A percentile compares a stretch with the other conserved stretches of the same genome.
These are phyloP conservation scores for Cladophialophora immunda DNA, from an alignment of 2,329 filamentous ascomycete species.

Conservation along the genomic window DNA sequence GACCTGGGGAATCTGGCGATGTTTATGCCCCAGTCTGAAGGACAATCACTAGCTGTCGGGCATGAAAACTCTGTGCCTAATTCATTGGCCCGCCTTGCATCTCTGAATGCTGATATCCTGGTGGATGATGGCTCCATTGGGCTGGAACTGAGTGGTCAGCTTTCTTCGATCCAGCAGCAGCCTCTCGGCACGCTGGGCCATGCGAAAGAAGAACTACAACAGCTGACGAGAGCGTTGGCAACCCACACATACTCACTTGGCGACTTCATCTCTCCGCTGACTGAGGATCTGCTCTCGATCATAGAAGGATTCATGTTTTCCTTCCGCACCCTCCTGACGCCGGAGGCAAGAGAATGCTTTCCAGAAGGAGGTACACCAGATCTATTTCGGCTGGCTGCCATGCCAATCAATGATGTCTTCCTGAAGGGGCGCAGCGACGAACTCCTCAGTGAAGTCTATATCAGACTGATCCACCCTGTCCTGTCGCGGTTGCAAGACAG, in stretches of 20 bases:
- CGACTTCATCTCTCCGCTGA: constrained; percentile 2
- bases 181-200: constrained; percentile 33
- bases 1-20: constrained; percentile 22
- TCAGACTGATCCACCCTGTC: constrained; percentile 21
- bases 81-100: constrained; percentile 27
- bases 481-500: constrained; percentile 11
- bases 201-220: constrained; percentile 35
- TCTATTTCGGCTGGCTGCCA: constrained; percentile 11
- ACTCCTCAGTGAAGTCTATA: constrained; percentile 24
- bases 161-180: constrained; percentile 31
- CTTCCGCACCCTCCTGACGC: constrained; percentile 27
- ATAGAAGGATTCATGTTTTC: constrained; percentile 27
- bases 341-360: constrained; percentile 23
- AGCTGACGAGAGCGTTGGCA: constrained; percentile 24
- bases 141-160: constrained; percentile 9
- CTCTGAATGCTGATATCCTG: constrained; percentile 17
- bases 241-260: constrained; percentile 19
- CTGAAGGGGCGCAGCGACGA: constrained; percentile 9
- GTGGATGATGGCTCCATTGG: constrained; percentile 15
- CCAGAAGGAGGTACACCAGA: background rate
- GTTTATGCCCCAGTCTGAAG: constrained; percentile 24
- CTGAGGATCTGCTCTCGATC: constrained; percentile 19
- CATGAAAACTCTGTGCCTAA: constrained; percentile 15
- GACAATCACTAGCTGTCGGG: constrained; percentile 4
- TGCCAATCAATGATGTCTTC: constrained; percentile 20